Base-by-base conservation (phyloP, 495 filamentous ascomycete genomes). In the Trichoderma gamsii region DNA sequence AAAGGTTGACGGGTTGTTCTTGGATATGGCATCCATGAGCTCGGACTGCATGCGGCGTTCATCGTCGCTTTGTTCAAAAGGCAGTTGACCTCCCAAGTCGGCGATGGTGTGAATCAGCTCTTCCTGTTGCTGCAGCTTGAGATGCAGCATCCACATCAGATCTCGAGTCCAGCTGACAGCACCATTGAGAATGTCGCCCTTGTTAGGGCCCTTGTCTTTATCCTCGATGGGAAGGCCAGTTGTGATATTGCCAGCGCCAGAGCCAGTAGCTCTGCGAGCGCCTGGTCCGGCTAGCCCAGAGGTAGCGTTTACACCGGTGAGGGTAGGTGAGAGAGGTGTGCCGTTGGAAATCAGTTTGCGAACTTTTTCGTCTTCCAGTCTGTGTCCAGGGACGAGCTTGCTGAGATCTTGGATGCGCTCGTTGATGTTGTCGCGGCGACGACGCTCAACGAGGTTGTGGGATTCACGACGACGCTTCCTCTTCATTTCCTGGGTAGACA, bases 201-300 rank as follows among this genome's bases (percentile, higher is more conserved):
- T 99, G 83, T 98, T 98, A 0, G 95, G 95, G 0, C 96, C 96
- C 71, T 98, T 97, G 78, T 99, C 95, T 72, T 98, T 99, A 70
- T 99, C 95, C 72, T 99, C 95, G 35, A 94, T 86, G 0, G 93
- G 91, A 44, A 97, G 83, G 25, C 94, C 92, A 69, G 92, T 90
- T 4, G 92, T 96, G 69, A 97, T 97, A 73, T 89, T 95, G 41
- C 93, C 93, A 8, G 90, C 86, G 9, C 80, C 85, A 2, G 78
- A 77, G 61, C 81, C 77, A 18, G 84, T 79, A 21, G 95, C 95
- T 64, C 95, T 86, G 68, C 93, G 87, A 16, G 91, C 95, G 59
- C 92, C 91, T 41, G 84, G 84, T 2, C 92, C 94, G 16, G 93
- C 95, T 15, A 97, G 84, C 43, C 93, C 84, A 5, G 96, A 97